Base-by-base conservation (phyloP, 805 yeast genomes). In the Teunomyces tritomae region DNA sequence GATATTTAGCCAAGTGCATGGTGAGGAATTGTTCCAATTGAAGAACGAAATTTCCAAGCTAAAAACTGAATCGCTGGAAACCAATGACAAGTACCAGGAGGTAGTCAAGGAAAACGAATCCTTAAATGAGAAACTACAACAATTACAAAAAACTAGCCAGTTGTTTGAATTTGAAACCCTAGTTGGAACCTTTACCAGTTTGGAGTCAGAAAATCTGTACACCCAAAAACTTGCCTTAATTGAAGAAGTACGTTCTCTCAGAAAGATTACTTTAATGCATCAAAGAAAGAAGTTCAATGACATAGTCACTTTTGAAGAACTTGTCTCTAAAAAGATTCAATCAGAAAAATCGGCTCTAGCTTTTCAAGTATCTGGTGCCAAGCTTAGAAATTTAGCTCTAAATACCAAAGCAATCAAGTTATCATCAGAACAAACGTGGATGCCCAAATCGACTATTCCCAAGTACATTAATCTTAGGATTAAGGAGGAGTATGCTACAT, bases 201-300 rank as follows among this genome's bases (percentile, higher is more conserved):
- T 73, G 8, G 48, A 65, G 10, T 60, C 67, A 5, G 76, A 71
- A 49, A 62, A 64, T 41, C 59, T 66, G 26, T 57, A 57, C 35
- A 58, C 63, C 3, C 67, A 62, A 3, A 68, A 66, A 33, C 52
- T 69, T 35, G 68, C 70, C 1, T 54, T 79, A 11, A 53, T 77
- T 0, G 75, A 76, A 29, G 82, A 80, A 55, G 70, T 80, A 8
- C 57, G 64, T 2, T 59, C 71, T 14, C 61, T 82, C 36, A 66
- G 76, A 45, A 65, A 67, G 17, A 61, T 73, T 54, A 61, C 64
- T 7, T 30, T 43, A 14, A 27, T 28, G 28, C 32, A 47, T 27
- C 27, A 42, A 28, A 13, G 8, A 17, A 24, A 37, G 13, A n/a
- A 11, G 11, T 26, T 37, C 5, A 6, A 16, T 7, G 13, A 24